Conservation (phyloP, 495 filamentous ascomycete species). For the Cenococcum geophilum region DNA sequence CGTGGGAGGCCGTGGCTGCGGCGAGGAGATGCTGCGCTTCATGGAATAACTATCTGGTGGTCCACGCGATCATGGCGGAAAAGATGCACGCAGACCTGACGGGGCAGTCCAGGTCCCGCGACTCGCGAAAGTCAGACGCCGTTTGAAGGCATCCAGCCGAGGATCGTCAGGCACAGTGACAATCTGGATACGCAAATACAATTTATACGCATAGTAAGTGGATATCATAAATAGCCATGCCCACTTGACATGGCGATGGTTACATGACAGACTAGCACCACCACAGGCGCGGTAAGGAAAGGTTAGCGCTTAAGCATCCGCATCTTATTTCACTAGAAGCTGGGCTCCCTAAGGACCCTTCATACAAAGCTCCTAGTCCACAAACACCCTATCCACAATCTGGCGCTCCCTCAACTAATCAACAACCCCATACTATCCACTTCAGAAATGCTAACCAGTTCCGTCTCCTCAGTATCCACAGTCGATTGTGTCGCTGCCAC, state of each 20-base stretch:
- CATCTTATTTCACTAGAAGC: neutral
- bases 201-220: no score
- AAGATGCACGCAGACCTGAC: neutral
- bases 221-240: no score
- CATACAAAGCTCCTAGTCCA: neutral
- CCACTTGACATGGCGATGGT: no score
- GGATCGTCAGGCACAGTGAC: neutral
- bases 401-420: neutral
- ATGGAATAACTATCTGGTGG: neutral
- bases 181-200: no score
- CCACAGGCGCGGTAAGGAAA: neutral
- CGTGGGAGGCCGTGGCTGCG: slow-evolving; percentile 13
- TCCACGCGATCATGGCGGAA: neutral
- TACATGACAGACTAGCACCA: neutral
- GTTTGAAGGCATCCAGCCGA: neutral
- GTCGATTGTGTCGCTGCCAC: neutral
- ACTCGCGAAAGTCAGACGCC: neutral
- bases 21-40: neutral
- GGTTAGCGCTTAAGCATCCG: neutral
- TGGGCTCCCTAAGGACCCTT: neutral
- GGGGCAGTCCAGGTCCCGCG: no score
- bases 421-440: neutral
- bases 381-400: neutral
- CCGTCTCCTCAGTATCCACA: neutral
- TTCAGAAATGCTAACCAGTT: slow-evolving; percentile 1